A percentile compares a stretch with the other conserved stretches of the same genome.
Conservation (phyloP, 208 protist genomes). For the Leishmania gerbilli region DNA sequence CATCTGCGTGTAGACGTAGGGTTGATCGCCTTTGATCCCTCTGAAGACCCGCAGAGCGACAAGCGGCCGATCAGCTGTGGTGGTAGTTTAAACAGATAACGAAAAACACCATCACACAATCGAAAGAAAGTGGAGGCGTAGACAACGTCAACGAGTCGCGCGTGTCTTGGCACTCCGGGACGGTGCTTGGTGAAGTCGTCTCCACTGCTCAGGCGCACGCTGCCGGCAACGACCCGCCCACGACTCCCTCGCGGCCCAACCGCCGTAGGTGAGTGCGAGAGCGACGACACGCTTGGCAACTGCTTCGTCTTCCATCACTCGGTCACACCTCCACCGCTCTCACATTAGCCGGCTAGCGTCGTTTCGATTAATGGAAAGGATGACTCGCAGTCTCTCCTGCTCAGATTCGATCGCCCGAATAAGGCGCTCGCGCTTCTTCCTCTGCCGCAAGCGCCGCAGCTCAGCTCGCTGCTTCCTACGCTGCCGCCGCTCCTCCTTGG, state of each 20-base stretch:
- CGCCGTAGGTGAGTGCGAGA: neutral
- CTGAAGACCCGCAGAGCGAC: neutral
- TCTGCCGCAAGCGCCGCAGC: constrained; percentile 25
- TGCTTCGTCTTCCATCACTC: neutral
- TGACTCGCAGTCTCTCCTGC: constrained; percentile 74
- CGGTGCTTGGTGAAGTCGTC: neutral
- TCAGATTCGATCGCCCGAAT: constrained; percentile 75
- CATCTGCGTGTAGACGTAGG: neutral
- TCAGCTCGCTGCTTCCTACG: constrained; percentile 13
- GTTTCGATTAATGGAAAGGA: constrained; percentile 49
- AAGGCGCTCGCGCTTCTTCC: constrained; percentile 40
- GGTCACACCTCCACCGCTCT: neutral
- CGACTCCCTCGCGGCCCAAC: neutral
- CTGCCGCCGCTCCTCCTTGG: neutral
- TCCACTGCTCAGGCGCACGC: neutral
- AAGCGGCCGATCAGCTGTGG: neutral
- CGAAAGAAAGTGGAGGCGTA: neutral
- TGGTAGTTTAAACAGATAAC: neutral
- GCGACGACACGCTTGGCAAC: neutral
- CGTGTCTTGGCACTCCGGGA: neutral
- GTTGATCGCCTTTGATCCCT: neutral
- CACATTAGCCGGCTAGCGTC: constrained; percentile 39
- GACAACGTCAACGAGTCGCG: neutral
- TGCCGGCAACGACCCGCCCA: neutral
- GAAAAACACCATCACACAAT: neutral